Conservation (phyloP, 1,139 yeast species). For the Nakaseomyces bracarensis region DNA sequence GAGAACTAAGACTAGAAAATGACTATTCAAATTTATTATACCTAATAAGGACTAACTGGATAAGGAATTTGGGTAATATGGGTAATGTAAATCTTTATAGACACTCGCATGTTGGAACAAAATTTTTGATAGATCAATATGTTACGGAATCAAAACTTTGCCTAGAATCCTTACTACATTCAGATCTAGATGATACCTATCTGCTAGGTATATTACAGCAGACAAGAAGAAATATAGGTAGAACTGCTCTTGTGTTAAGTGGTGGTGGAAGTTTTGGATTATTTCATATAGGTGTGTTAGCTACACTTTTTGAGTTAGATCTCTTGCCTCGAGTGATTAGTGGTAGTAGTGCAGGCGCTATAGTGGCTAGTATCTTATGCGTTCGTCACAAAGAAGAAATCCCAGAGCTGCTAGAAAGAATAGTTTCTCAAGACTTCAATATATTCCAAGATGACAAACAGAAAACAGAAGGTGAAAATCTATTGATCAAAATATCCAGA, state of each 20-base stretch:
- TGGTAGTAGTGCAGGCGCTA: constrained; percentile 95
- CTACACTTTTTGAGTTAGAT: constrained; percentile 64
- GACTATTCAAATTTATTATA: constrained; percentile 60
- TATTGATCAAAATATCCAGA: constrained; percentile 43
- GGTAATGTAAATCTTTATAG: constrained; percentile 73
- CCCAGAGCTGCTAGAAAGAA: constrained; percentile 43
- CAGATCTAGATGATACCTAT: constrained; percentile 56
- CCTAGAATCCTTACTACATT: constrained; percentile 39
- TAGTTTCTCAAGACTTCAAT: constrained; percentile 54
- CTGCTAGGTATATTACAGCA: constrained; percentile 74
- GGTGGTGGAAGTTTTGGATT: constrained; percentile 96
- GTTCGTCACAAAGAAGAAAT: constrained; percentile 74
- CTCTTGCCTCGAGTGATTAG: constrained; percentile 83
- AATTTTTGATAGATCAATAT: constrained; percentile 72
- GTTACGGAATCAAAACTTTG: constrained; percentile 65
- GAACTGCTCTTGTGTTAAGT: constrained; percentile 84
- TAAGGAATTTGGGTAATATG: constrained; percentile 78
- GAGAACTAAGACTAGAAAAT: constrained; percentile 46
- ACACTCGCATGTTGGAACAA: constrained; percentile 81
- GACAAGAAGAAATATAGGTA: constrained; percentile 83
- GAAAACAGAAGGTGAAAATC: constrained; percentile 36
- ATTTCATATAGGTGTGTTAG: constrained; percentile 84
- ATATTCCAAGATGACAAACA: constrained; percentile 57
- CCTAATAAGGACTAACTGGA: constrained; percentile 75
- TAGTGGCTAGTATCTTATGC: constrained; percentile 82